These are phyloP conservation scores for Dendrobium chrysotoxum DNA, from an alignment of 106 monocot genomes.

Conservation along the genomic window DNA sequence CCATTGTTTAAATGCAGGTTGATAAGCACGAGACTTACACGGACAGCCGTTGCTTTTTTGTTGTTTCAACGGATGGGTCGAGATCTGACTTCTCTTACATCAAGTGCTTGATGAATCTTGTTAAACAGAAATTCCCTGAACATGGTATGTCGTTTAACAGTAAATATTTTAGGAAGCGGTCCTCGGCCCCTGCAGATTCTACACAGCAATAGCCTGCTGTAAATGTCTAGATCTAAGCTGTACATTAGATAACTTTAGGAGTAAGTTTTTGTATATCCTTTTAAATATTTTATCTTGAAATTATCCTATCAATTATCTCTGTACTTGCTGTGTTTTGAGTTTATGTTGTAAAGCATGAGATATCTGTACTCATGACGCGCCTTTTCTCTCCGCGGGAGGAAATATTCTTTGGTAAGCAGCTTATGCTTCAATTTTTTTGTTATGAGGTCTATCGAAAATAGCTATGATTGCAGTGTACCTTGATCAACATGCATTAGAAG, in stretches of 20 bases:
- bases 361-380: neutral
- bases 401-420: neutral
- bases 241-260: neutral
- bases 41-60: conserved; percentile 63
- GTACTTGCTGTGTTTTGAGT: neutral
- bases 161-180: conserved; percentile 8
- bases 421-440: neutral
- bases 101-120: conserved; percentile 78
- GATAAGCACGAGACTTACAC: conserved; percentile 42
- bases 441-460: neutral
- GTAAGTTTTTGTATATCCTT: neutral
- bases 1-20: conserved; percentile 33
- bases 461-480: too few relatives aligned
- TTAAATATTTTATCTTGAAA: neutral
- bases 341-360: neutral
- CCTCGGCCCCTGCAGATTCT: neutral
- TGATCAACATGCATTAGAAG: too few relatives aligned
- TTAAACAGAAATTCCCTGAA: conserved; percentile 40
- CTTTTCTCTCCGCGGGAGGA: neutral
- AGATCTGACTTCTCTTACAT: conserved; percentile 64
- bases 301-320: neutral
- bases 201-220: neutral
- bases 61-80: conserved; percentile 53
- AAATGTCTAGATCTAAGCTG: neutral
- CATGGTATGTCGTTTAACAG: conserved; percentile 41